Evolutionary conservation across 2,329 filamentous ascomycete species (phyloP).

Genomic region (Aspergillus proliferans): DNA sequence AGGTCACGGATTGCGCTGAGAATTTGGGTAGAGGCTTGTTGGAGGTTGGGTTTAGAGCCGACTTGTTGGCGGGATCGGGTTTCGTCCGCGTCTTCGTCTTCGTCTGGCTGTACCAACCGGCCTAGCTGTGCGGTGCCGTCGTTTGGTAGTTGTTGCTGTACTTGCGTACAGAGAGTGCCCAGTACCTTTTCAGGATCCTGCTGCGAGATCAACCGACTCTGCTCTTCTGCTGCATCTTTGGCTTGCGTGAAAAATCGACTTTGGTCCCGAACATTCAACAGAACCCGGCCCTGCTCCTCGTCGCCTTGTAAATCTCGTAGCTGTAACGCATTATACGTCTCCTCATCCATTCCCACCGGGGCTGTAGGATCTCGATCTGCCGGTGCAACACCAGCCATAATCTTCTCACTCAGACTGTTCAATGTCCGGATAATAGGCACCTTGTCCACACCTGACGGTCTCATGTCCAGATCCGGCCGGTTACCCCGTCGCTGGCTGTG

Average conservation of each 20-base stretch:
- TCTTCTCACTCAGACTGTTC: constrained; percentile 86
- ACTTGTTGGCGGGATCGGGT: constrained; percentile 50
- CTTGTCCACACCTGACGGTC: constrained; percentile 65
- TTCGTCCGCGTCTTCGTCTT: constrained; percentile 52
- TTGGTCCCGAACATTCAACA: constrained; percentile 83
- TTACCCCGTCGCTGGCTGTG: constrained; percentile 84
- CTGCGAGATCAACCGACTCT: constrained; percentile 56
- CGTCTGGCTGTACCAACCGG: constrained; percentile 50
- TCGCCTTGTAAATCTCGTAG: constrained; percentile 75
- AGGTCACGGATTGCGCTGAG: constrained; percentile 53
- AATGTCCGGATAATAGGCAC: constrained; percentile 83
- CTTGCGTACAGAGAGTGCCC: constrained; percentile 55
- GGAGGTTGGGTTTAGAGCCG: constrained; percentile 62
- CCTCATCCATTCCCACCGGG: constrained; percentile 63
- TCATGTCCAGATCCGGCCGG: constrained; percentile 82
- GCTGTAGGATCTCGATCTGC: constrained; percentile 64
- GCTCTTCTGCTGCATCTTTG: constrained; percentile 35
- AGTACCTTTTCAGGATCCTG: constrained; percentile 67
- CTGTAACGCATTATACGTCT: constrained; percentile 66
- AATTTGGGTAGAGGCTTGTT: constrained; percentile 52
- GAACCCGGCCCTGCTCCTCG: constrained; percentile 67
- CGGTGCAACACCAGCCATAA: constrained; percentile 80
- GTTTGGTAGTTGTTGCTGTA: constrained; percentile 45
- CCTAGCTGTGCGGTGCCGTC: constrained; percentile 62
- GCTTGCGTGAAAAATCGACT: constrained; percentile 66